phyloP scores from a whole-genome alignment of 1,139 yeast species.

The Wickerhamiella infanticola region DNA sequence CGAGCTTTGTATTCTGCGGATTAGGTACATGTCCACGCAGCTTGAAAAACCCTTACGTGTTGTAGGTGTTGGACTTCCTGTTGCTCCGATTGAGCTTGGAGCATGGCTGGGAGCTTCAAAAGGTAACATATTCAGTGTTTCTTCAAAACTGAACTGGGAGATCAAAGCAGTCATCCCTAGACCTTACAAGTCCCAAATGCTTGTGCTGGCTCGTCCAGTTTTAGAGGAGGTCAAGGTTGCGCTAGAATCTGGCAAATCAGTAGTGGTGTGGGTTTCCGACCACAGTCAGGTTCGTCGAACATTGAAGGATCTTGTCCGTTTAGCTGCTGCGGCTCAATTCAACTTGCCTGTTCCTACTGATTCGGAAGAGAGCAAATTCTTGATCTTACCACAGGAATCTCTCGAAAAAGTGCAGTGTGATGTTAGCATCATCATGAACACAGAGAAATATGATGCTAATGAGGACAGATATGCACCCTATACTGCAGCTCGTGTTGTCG shows the following conservation, averaged over 20 bases:
- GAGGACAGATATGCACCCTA: slow-evolving; percentile 62
- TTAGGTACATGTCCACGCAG: slow-evolving; percentile 55
- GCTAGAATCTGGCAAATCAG: neutral
- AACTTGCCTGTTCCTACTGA: neutral
- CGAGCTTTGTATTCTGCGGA: slow-evolving; percentile 55
- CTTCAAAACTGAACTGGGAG: slow-evolving; percentile 46
- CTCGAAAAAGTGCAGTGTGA: neutral
- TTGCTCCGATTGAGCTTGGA: slow-evolving; percentile 64
- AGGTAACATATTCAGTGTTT: slow-evolving; percentile 50
- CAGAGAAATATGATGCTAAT: slow-evolving; percentile 55
- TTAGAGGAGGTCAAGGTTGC: slow-evolving; percentile 13
- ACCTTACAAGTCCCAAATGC: slow-evolving; percentile 36
- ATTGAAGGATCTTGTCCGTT: neutral
- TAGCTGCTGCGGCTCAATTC: neutral
- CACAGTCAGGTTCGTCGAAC: neutral
- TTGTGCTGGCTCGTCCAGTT: slow-evolving; percentile 37
- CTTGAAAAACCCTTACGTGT: slow-evolving; percentile 39
- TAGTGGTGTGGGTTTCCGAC: neutral
- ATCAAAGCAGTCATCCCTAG: slow-evolving; percentile 27
- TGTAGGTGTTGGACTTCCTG: slow-evolving; percentile 50
- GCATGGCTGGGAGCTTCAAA: slow-evolving; percentile 71
- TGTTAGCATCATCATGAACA: slow-evolving; percentile 40
- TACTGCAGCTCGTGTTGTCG: slow-evolving; percentile 46
- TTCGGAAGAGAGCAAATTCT: neutral
- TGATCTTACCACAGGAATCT: neutral